Conservation (phyloP, 805 yeast species). For the Starmerella bombi region DNA sequence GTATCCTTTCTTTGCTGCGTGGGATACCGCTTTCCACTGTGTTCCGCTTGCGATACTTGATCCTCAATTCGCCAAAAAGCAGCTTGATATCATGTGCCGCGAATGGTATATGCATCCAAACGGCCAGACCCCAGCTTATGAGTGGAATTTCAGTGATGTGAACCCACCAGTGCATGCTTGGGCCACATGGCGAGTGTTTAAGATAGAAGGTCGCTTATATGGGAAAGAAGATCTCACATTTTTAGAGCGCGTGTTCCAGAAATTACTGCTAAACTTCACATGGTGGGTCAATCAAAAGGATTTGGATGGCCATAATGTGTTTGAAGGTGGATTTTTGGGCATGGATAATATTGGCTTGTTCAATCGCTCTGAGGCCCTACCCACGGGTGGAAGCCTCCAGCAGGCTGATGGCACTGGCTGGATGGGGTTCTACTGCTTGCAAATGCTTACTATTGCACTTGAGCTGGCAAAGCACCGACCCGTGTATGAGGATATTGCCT, state of each 20-base stretch:
- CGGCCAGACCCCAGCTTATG: slow-evolving; percentile 95
- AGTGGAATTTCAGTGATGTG: slow-evolving; percentile 92
- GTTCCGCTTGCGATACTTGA: slow-evolving; percentile 87
- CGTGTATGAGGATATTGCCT: slow-evolving; percentile 85
- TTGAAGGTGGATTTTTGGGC: slow-evolving; percentile 90
- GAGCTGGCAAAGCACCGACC: slow-evolving; percentile 76
- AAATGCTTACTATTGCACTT: slow-evolving; percentile 83
- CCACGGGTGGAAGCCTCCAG: slow-evolving; percentile 79
- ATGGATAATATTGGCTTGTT: slow-evolving; percentile 85
- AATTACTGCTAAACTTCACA: slow-evolving; percentile 73
- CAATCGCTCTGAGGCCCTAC: slow-evolving; percentile 84
- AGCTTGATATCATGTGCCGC: slow-evolving; percentile 69
- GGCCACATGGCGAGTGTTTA: slow-evolving; percentile 79
- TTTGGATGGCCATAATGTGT: slow-evolving; percentile 70
- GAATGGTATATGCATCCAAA: slow-evolving; percentile 98
- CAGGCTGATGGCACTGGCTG: slow-evolving; percentile 96
- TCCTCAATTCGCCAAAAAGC: slow-evolving; percentile 81
- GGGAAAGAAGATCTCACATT: slow-evolving; percentile 71
- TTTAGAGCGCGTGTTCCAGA: slow-evolving; percentile 85
- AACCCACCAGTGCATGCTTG: slow-evolving; percentile 97
- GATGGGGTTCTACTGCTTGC: slow-evolving; percentile 88
- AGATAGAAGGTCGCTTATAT: slow-evolving; percentile 73
- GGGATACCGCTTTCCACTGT: slow-evolving; percentile 95
- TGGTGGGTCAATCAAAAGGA: slow-evolving; percentile 98
- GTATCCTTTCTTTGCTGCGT: slow-evolving; percentile 89